These are phyloP conservation scores for Psilocybe mexicana DNA, from an alignment of 1,284 basidiomycete species.

Conservation along the genomic window DNA sequence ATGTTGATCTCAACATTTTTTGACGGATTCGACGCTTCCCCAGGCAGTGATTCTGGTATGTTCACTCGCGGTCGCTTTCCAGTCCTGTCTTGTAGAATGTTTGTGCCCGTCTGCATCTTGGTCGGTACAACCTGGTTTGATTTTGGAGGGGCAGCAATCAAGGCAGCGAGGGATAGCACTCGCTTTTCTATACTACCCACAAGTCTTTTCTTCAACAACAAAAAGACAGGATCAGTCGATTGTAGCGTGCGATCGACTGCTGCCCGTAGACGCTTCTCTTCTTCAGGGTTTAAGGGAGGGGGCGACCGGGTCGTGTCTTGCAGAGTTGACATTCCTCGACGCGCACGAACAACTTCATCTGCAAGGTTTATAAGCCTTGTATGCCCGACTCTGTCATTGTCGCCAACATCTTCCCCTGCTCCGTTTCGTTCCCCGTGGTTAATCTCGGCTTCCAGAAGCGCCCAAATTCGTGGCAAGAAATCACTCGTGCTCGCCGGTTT, in stretches of 20 bases:
- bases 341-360: constrained; percentile 64
- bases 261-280: constrained; percentile 51
- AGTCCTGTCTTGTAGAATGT: constrained; percentile 21
- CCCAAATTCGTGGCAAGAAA: constrained; percentile 64
- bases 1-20: neutral
- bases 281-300: constrained; percentile 33
- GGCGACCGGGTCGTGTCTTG: constrained; percentile 2
- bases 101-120: constrained; percentile 48
- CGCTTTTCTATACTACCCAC: constrained; percentile 43
- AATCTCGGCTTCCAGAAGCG: constrained; percentile 59
- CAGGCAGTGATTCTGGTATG: constrained; percentile 9
- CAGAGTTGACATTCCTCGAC: constrained; percentile 20
- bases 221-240: constrained; percentile 63
- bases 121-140: constrained; percentile 31
- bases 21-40: neutral
- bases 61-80: constrained; percentile 23
- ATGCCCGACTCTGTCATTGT: constrained; percentile 11
- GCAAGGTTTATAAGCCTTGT: constrained; percentile 67
- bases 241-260: constrained; percentile 63
- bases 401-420: constrained; percentile 4
- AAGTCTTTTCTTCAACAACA: constrained; percentile 58
- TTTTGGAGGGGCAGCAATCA: neutral
- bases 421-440: constrained; percentile 34
- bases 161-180: constrained; percentile 13
- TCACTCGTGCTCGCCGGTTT: constrained; percentile 18